Evolutionary conservation across 2,329 filamentous ascomycete species (phyloP), one percentile per base, ranked within the genome.

Genomic region (Pseudofabraea citricarpa): DNA sequence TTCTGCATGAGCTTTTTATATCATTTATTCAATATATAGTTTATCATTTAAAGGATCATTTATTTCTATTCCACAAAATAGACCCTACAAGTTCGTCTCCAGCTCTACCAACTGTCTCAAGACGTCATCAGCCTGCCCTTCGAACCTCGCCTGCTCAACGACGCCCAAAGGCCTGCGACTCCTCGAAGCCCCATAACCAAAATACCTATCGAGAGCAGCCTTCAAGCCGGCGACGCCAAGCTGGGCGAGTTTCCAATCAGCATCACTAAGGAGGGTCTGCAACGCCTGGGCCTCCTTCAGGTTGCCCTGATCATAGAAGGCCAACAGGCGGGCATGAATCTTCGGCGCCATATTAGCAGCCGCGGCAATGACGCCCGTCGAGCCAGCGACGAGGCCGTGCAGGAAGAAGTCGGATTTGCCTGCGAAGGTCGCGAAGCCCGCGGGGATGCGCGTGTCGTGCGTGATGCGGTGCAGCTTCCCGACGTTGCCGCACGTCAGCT

Each of bases 341-440:
- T 74, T 74, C 6, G 81, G 85, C 1, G 78, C 73, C 21, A 88
- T 66, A 61, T 89, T 88, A 27, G 74, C 85, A 43, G 83, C 70
- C 15, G 83, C 85, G 15, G 76, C 79, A 52, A 88, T 85, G 54
- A 84, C 74, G 21, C 85, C 84, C 38, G 79, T 75, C 1, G 79
- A 83, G 10, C 83, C 84, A 2, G 78, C 81, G 21, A 83, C 71
- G 19, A 85, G 62, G 0, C 79, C 80, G 60, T 85, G 83, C 6
- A 87, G 64, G 10, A 78, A 81, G 60, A 87, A 87, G 64, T 88
- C 83, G 41, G 81, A 81, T 26, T 78, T 83, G 44, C 85, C 84
- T 26, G 81, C 83, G 56, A 83, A 77, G 47, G 79, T 81, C 60
- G 83, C 73, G 67, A 87, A 87, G 75, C 15, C 81, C 5, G 72